Evolutionary conservation across 1,284 basidiomycete species (phyloP).

Genomic region (Puccinia coronata): DNA sequence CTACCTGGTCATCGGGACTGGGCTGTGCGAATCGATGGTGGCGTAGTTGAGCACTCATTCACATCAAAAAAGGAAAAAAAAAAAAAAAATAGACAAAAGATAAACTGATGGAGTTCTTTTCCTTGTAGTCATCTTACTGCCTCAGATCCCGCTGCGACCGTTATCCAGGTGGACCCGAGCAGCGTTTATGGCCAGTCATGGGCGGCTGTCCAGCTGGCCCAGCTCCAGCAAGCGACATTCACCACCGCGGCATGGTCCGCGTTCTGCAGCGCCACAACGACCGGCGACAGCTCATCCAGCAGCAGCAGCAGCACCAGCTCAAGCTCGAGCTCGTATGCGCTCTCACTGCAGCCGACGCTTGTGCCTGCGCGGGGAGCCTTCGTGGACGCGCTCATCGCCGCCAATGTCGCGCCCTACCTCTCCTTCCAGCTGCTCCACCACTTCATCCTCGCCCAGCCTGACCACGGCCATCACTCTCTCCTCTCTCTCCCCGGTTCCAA

Average conservation of each 20-base stretch:
- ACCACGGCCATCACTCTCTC: conserved; percentile 11
- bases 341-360: conserved; percentile 15
- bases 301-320: not conserved
- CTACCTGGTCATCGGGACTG: conserved; percentile 25
- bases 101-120: not conserved
- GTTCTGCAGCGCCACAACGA: not conserved
- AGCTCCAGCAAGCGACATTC: not conserved
- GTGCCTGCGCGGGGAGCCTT: conserved; percentile 22
- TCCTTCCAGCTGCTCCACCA: conserved; percentile 15
- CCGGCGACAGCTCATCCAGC: not conserved
- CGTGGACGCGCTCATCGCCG: conserved; percentile 9
- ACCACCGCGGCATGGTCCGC: not conserved
- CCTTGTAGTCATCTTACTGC: not conserved
- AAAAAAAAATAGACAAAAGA: not conserved
- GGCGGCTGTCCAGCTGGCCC: not conserved
- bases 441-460: conserved; percentile 26
- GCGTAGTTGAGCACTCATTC: conserved; percentile 1
- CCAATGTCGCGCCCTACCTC: conserved; percentile 29
- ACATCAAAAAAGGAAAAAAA: not conserved
- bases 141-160: not conserved
- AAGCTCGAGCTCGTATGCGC: not conserved
- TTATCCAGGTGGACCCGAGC: conserved; percentile 32
- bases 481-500: conserved; percentile 27
- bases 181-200: conserved; percentile 18
- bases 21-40: conserved; percentile 28